A percentile compares a stretch with the other conserved stretches of the same genome.
These are phyloP conservation scores for Plasmodium coatneyi DNA, from an alignment of 169 alveolate species.

Conservation along the genomic window DNA sequence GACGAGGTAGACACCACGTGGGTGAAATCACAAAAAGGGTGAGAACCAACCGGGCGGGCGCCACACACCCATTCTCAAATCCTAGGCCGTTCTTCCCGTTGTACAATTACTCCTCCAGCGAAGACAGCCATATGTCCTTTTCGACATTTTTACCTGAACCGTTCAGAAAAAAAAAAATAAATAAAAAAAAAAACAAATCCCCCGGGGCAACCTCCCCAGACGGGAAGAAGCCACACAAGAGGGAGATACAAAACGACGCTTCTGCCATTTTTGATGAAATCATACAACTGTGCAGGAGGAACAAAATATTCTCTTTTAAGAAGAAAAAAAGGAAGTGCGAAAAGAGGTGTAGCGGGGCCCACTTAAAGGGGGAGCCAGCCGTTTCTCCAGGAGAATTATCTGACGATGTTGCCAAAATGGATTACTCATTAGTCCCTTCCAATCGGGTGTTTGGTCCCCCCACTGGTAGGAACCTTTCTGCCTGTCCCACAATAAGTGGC, in stretches of 20 bases:
- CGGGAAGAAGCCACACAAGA: not conserved
- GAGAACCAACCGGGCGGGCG: not conserved
- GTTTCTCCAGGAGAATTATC: not conserved
- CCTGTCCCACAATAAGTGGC: not conserved
- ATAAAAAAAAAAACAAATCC: not conserved
- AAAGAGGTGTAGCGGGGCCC: not conserved
- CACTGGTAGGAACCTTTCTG: not conserved
- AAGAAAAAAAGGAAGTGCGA: not conserved
- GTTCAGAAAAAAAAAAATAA: not conserved
- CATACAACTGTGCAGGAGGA: constrained; percentile 22
- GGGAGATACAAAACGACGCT: not conserved
- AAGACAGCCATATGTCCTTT: not conserved
- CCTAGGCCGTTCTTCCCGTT: not conserved
- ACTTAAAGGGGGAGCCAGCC: not conserved
- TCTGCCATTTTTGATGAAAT: constrained; percentile 27
- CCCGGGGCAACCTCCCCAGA: not conserved
- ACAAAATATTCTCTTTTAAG: constrained; percentile 40
- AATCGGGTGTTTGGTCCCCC: not conserved
- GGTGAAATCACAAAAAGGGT: not conserved
- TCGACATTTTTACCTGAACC: constrained; percentile 18
- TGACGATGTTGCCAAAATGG: not conserved
- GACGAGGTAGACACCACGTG: not conserved
- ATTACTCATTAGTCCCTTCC: not conserved
- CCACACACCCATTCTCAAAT: not conserved
- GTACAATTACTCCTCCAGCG: not conserved